Evolutionary conservation across 177 flowering plant genomes (phyloP), one percentile per base, ranked within the genome.

Genomic region (Tripterygium wilfordii): DNA sequence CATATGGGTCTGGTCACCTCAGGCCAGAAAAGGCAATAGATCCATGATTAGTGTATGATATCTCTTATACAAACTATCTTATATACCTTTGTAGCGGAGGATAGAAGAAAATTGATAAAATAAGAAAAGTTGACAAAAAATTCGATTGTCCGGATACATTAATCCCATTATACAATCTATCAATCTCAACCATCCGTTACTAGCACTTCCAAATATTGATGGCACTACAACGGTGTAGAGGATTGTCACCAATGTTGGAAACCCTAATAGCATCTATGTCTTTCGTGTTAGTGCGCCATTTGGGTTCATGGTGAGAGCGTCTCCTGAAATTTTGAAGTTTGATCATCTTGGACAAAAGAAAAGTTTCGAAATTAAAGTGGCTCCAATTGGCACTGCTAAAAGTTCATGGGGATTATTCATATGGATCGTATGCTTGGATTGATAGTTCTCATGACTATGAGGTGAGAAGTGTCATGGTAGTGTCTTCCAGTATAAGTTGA

Each of bases 21-120:
- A 63, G 42, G 13, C 96, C 91, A 10, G 26, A 64, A 16, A 74
- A 61, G 51, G 95, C 94, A 1, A 74, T 71, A 3, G 91, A 83
- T 45, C 98, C 98, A 0, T 96, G 98, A 4, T 83, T 92, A 0
- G 85, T 92, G 10, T 92, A 92, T 37, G 90, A 92, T 27, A 81
- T 91, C 26, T 66, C 95, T 0, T 76, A 74, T 65, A 44, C 30
- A 0, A 94, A 85, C 58, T 91, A 88, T 56, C 72, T 78, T 15
- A 72, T 67, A 44, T 82, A 71, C 65, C 62, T 83, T 21, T 91
- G 98, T 70, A 52, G 67, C 2, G 77, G 72, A 5, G n/a, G n/a
- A n/a, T n/a, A n/a, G n/a, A n/a, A n/a, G n/a, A n/a, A n/a, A n/a
- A n/a, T n/a, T n/a, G n/a, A n/a, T n/a, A n/a, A n/a, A n/a, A 10